Evolutionary conservation across 768 basidiomycete genomes (phyloP), one percentile per base, ranked within the genome.

Genomic region (Mycena crocata): DNA sequence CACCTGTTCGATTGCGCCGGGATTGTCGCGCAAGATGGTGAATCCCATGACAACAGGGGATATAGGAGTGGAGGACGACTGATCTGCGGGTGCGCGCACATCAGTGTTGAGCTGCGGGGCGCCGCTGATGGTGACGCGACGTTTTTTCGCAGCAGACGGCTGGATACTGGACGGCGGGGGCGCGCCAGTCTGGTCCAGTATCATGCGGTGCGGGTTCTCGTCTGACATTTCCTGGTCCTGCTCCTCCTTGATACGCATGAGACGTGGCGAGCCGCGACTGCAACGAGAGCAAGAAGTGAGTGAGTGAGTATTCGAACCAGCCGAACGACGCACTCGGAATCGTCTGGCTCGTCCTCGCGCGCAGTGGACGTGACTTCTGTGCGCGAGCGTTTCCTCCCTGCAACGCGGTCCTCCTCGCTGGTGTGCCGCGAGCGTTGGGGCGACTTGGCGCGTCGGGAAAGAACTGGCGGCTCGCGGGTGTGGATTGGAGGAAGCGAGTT

Each of bases 401-500:
- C 69, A 21, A 69, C 62, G 60, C 73, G 77, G 59, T 74, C 68
- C 44, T 82, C 82, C 42, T 79, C 75, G 69, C 74, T 78, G 61
- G 70, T 28, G 17, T 75, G 75, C 26, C 79, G 76, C 44, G 77
- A 78, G 68, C 57, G 68, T 31, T 71, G 55, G 52, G 81, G 79
- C 8, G 80, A 78, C 61, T 75, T 73, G 48, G 80, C 77, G 75
- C 78, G 80, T 71, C 78, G 73, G 65, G 69, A 72, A 52, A 77
- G 78, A 54, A 74, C 74, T 52, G 79, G 55, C 71, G 81, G 61
- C 60, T 72, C 71, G 54, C 78, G 82, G 48, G 81, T 71, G 61
- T 91, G 89, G 52, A 92, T 91, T 59, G 90, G 91, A 14, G 92
- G 91, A 4, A 93, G 81, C 44, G 87, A 77, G 76, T 89, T 90